phyloP scores from a whole-genome alignment of 139 green algal genomes.

The Chlorella sp. region DNA sequence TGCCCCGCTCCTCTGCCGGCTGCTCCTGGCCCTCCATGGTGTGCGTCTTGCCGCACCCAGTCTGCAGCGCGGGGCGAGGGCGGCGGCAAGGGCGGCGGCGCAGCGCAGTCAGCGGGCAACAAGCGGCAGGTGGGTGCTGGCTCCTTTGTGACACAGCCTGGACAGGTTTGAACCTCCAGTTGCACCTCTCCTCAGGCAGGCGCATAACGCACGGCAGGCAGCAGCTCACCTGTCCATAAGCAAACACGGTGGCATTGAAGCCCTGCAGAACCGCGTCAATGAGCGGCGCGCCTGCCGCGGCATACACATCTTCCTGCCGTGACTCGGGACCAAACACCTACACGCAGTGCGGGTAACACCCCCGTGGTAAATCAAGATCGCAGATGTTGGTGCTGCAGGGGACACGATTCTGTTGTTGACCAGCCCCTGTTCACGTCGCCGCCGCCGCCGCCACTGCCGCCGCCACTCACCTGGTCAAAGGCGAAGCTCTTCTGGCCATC shows the following conservation, averaged over 20 bases:
- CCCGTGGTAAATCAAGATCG: background rate
- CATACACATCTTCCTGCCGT: conserved; percentile 78
- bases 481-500: conserved; percentile 67
- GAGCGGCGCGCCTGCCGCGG: conserved; percentile 71
- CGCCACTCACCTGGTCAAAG: conserved; percentile 76
- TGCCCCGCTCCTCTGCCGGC: conserved; percentile 65
- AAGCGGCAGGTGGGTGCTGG: background rate
- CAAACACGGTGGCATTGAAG: conserved; percentile 86
- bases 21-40: conserved; percentile 84
- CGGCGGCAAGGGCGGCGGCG: background rate
- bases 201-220: background rate
- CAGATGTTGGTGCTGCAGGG: background rate
- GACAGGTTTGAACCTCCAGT: too few relatives aligned
- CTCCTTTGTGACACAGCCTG: background rate
- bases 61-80: conserved; percentile 2
- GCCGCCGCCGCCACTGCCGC: conserved; percentile 6
- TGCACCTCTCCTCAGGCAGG: background rate
- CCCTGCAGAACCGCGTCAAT: conserved; percentile 82
- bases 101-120: background rate
- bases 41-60: conserved; percentile 79
- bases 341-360: background rate
- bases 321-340: conserved; percentile 67
- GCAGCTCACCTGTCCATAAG: conserved; percentile 59
- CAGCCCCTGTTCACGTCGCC: background rate
- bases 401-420: background rate